Conservation (phyloP, 495 filamentous ascomycete genomes). For the Aspergillus incahuasiensis region DNA sequence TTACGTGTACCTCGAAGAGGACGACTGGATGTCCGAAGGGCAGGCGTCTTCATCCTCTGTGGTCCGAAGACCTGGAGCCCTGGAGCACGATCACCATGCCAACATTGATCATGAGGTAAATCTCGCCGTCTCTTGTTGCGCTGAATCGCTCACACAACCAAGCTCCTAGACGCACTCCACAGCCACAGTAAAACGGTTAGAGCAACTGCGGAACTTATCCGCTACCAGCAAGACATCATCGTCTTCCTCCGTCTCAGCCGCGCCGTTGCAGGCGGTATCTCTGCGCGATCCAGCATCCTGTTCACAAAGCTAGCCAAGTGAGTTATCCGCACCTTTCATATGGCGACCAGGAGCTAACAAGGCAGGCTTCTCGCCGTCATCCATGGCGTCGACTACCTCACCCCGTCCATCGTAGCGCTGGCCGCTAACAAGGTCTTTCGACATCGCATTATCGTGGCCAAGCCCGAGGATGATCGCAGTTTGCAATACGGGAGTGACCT, state of each 20-base stretch:
- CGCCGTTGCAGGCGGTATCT: constrained; percentile 71
- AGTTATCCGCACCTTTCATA: constrained; percentile 13
- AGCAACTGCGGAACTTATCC: constrained; percentile 60
- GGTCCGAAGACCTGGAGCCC: constrained; percentile 30
- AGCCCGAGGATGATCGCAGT: constrained; percentile 71
- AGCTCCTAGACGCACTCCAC: constrained; percentile 40
- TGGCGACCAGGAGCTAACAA: background rate
- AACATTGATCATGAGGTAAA: constrained; percentile 24
- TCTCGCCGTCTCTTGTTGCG: background rate
- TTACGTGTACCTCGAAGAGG: constrained; percentile 64
- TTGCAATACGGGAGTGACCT: constrained; percentile 89
- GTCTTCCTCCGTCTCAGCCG: constrained; percentile 83
- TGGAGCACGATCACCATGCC: constrained; percentile 10
- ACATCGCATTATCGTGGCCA: constrained; percentile 70
- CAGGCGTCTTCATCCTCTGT: constrained; percentile 44
- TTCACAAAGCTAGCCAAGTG: constrained; percentile 63
- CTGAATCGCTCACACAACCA: background rate
- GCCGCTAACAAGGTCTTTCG: constrained; percentile 86
- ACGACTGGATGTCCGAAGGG: constrained; percentile 43
- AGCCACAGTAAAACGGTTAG: constrained; percentile 35
- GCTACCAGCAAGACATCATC: constrained; percentile 81
- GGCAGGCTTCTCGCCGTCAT: constrained; percentile 64
- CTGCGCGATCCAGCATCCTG: constrained; percentile 71
- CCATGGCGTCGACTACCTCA: constrained; percentile 74
- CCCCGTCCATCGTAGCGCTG: constrained; percentile 76